Evolutionary conservation across 2,329 filamentous ascomycete genomes (phyloP), one percentile per base, ranked within the genome.

Genomic region (Mycogone perniciosa): DNA sequence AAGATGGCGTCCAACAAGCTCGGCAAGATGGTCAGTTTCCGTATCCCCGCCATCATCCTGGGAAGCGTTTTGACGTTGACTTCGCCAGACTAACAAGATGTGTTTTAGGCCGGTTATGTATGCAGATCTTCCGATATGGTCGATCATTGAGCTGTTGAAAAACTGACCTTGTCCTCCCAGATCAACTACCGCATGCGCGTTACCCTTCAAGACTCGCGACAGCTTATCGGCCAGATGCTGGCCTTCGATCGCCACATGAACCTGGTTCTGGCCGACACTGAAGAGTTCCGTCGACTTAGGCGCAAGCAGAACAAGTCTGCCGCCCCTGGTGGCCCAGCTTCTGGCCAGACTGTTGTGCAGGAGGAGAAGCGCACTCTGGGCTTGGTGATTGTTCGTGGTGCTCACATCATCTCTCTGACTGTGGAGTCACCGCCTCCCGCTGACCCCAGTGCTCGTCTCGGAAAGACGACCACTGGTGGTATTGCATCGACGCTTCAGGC

Each of bases 211-310:
- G 93, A 99, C 75, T 89, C 89, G 58, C 85, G 93, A 65, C 89
- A 96, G 71, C 95, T 99, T 85, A 91, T 90, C 38, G 93, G 91
- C 56, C 90, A 97, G 71, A 96, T 99, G 89, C 82, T 99, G 60
- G 93, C 93, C 49, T 99, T 97, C 65, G 93, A 99, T 72, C 97
- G 95, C 90, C 93, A 99, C 73, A 99, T 99, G 93, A 99, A 99
- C 71, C 82, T 99, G 59, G 93, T 99, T 56, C 87, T 99, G 56
- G 93, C 92, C 72, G 93, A 99, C 67, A 97, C 93, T 60, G 93
- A 99, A 80, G 92, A 97, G 71, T 96, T 96, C 72, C 88, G 91
- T 68, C 87, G 87, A 67, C 85, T 92, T 56, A 95, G 93, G 76
- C 82, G 88, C 71, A 92, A 87, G 76, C 82, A 85, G 62, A 79